These are phyloP conservation scores for Tylopilus vinaceipallidus DNA, from an alignment of 768 basidiomycete genomes.

Conservation along the genomic window DNA sequence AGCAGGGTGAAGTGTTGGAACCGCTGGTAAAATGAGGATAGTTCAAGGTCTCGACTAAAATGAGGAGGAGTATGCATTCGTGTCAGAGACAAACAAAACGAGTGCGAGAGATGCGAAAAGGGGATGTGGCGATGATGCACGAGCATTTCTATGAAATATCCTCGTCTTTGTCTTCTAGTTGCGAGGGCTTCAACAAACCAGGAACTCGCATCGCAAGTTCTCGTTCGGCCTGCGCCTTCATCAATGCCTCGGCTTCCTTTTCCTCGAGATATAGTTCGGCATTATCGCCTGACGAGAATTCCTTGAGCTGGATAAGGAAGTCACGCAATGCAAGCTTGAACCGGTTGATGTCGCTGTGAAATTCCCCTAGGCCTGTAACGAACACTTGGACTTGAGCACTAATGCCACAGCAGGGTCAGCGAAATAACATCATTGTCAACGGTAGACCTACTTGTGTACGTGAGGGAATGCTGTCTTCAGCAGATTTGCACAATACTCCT, in stretches of 20 bases:
- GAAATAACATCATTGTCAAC: background rate
- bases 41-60: slow-evolving; percentile 25
- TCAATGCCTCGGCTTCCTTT: slow-evolving; percentile 82
- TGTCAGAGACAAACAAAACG: slow-evolving; percentile 32
- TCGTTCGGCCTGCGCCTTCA: slow-evolving; percentile 78
- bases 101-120: slow-evolving; percentile 19
- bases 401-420: slow-evolving; percentile 9
- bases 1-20: slow-evolving; percentile 26
- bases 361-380: slow-evolving; percentile 63
- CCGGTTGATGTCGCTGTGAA: slow-evolving; percentile 75
- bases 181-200: slow-evolving; percentile 96
- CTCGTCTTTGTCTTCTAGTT: slow-evolving; percentile 92
- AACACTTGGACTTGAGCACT: slow-evolving; percentile 76
- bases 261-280: slow-evolving; percentile 92
- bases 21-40: slow-evolving; percentile 27
- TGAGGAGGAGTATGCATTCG: slow-evolving; percentile 21
- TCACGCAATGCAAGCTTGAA: slow-evolving; percentile 96
- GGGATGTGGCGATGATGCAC: slow-evolving; percentile 27
- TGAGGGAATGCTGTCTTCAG: slow-evolving; percentile 91
- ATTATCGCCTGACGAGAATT: slow-evolving; percentile 91
- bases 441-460: slow-evolving; percentile 66
- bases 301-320: slow-evolving; percentile 97
- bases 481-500: slow-evolving; percentile 83
- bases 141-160: slow-evolving; percentile 48
- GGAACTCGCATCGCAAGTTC: slow-evolving; percentile 91